Conservation (phyloP, 371 early-diverging fungal species). For the Saksenaea oblongispora region DNA sequence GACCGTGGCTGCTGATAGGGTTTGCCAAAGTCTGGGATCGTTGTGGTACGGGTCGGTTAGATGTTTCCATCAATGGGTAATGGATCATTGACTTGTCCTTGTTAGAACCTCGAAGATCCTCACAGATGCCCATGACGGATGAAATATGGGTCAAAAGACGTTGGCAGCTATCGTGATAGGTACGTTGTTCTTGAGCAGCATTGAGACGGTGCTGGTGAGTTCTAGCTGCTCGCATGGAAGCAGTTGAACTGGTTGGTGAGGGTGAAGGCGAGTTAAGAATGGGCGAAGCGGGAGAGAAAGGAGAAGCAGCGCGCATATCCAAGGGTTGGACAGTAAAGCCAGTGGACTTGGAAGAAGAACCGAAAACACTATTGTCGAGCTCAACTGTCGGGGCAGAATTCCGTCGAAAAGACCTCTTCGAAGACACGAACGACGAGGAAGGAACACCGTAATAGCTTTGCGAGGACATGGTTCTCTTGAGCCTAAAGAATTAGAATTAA, state of each 20-base stretch:
- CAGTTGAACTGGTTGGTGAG: constrained; percentile 23
- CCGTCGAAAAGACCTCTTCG: constrained; percentile 26
- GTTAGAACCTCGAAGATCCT: constrained; percentile 66
- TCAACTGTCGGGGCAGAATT: constrained; percentile 35
- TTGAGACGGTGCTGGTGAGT: constrained; percentile 47
- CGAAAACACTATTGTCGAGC: constrained; percentile 26
- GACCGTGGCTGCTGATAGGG: constrained; percentile 17
- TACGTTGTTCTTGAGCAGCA: constrained; percentile 60
- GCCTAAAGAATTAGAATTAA: background rate
- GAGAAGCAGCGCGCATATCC: constrained; percentile 6
- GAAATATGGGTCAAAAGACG: constrained; percentile 63
- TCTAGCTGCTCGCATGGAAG: constrained; percentile 23
- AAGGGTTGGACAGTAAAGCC: constrained; percentile 2
- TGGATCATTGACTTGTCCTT: constrained; percentile 64
- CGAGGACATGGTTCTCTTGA: constrained; percentile 10
- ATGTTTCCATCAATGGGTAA: constrained; percentile 54
- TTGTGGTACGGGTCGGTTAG: constrained; percentile 25
- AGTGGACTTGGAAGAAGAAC: background rate
- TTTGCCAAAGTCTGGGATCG: constrained; percentile 41
- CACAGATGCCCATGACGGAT: constrained; percentile 58
- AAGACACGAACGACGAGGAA: constrained; percentile 7
- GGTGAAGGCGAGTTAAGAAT: constrained; percentile 14
- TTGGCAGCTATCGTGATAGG: constrained; percentile 72
- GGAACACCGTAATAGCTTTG: constrained; percentile 9
- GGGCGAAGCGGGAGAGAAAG: constrained; percentile 7